These are phyloP conservation scores for Beauveria brongniartii DNA, from an alignment of 2,329 filamentous ascomycete species.

Conservation along the genomic window DNA sequence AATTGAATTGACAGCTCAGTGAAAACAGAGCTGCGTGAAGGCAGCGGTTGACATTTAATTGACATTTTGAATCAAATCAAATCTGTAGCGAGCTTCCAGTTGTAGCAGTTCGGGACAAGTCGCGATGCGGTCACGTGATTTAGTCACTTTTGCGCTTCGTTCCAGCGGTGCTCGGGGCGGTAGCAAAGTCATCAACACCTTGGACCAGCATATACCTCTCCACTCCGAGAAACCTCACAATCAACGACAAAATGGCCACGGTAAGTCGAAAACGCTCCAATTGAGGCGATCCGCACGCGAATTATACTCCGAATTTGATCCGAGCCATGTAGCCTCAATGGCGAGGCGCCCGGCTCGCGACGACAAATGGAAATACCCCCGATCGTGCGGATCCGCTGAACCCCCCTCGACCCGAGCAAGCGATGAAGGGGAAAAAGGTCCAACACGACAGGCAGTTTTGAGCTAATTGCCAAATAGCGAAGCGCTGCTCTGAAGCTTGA, in stretches of 20 bases:
- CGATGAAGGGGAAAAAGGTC: neutral
- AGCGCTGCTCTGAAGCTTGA: constrained; percentile 99
- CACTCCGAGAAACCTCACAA: constrained; percentile 39
- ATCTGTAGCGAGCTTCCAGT: too few relatives aligned
- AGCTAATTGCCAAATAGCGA: constrained; percentile 50
- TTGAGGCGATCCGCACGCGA: constrained; percentile 16
- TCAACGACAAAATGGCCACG: constrained; percentile 56
- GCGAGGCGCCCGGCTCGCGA: neutral
- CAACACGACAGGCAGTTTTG: neutral
- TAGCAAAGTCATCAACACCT: constrained; percentile 39
- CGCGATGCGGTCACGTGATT: constrained; percentile 12
- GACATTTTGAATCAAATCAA: too few relatives aligned
- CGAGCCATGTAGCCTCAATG: neutral
- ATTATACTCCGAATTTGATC: neutral
- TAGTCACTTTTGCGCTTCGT: constrained; percentile 5
- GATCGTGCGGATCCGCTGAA: constrained; percentile 13
- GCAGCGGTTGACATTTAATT: too few relatives aligned
- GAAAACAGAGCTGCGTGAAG: neutral
- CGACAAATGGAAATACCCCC: neutral
- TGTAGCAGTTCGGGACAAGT: constrained; percentile 2
- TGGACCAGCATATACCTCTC: constrained; percentile 38
- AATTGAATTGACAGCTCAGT: neutral
- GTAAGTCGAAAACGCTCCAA: constrained; percentile 43
- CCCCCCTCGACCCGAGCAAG: constrained; percentile 1
- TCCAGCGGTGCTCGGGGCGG: constrained; percentile 22